Base-by-base conservation (phyloP, 495 filamentous ascomycete species). In the Hypoxylon subgilvum region DNA sequence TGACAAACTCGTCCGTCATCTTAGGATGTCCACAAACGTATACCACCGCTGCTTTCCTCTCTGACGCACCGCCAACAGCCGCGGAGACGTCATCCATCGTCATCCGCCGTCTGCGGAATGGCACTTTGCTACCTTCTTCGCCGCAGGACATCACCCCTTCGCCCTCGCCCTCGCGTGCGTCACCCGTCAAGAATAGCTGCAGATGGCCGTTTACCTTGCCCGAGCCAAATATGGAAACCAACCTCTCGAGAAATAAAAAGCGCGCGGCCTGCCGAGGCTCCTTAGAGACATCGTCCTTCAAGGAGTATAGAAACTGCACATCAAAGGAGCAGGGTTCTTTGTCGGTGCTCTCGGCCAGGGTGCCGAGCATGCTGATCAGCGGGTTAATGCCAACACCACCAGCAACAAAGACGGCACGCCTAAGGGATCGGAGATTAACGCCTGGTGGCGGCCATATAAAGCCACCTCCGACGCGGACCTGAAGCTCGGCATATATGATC, bases 301-400 rank as follows among this genome's bases (percentile, higher is more conserved):
- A 49, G 5, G 71, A 70, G 45, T 80, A 80, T 6, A 79, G 43
- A 13, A 79, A 60, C 4, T 62, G 43, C n/a, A 72, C 65, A 16
- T 73, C 69, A 7, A 66, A 61, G 10, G 28, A 19, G 13, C 13
- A 17, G 7, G 4, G 13, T 16, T 2, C 7, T 3, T 9, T 4
- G 14, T 38, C 34, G 6, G 34, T 3, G 13, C 41, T 38, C 49
- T 73, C 69, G 2, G 61, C 69, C 12, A 83, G 50, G 4, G 51
- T 51, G 13, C 61, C 53, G 5, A 82, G 54, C 71, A 83, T 83
- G 55, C 71, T 76, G 28, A 80, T 72, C 22, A 82, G 70, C 7
- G 80, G 86, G 69, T 96, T 96, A 35, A 96, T 86, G 1, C 91
- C 91, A 18, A 96, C 86, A 0, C 91, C 91, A 3, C 90, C 90